Base-by-base conservation (phyloP, 768 basidiomycete genomes). In the Paxillus rubicundulus region DNA sequence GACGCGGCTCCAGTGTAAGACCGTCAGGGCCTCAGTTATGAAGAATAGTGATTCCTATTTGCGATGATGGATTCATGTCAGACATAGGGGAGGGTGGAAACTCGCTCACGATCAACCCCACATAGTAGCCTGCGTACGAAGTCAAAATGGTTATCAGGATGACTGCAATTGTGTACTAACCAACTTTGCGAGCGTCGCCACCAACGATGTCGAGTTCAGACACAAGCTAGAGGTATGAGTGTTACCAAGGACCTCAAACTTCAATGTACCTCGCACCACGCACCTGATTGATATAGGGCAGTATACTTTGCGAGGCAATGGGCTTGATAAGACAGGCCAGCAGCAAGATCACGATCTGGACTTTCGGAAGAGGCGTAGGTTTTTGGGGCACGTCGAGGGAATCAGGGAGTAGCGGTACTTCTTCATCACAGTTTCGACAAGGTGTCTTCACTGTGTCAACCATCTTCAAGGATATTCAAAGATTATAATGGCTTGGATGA, bases 1-100 rank as follows among this genome's bases (percentile, higher is more conserved):
- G 14, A 82, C 55, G 27, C 85, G 77, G 62, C 84, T 84, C 86
- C 87, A 91, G 48, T 86, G 81, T 34, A 90, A 68, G 28, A 89
- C 81, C 2, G 84, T 83, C 49, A 80, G 62, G 1, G 87, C 85
- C 64, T 89, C 84, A 0, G 86, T 81, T 17, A 86, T 71, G 56
- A 86, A 90, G 70, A 89, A 90, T 27, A 87, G 64, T 3, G 87
- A 89, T 78, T 88, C 82, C 87, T 89, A 53, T 8, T 34, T 0
- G 28, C 18, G 0, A 50, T 58, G 28, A 16, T 17, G 56, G 24
- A 24, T 24, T 5, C 21, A 21, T 21, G 5, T 21, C 21, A 21
- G 21, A 21, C 21, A 5, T 2, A 21, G 21, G 21, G 21, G 21
- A 21, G 21, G 12, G 16, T 27, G 4, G 7, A 2, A 30, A 61